Percentiles rank a stretch among this genome's conserved stretches.
phyloP scores from a whole-genome alignment of 768 basidiomycete species.

The Lentinus tigrinus region DNA sequence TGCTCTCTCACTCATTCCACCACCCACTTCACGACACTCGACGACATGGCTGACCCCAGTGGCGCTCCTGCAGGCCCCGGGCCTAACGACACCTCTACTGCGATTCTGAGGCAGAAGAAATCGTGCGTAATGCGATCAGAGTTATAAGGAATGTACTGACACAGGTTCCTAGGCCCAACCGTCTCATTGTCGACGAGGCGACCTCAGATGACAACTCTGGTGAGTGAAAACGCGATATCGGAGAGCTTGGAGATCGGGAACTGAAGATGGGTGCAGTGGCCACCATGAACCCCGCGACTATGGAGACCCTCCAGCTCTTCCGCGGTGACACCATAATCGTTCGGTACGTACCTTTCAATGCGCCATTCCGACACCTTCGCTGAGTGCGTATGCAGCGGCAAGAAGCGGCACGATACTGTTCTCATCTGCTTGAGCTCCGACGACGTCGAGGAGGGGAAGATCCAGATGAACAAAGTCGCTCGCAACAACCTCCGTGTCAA shows the following conservation, averaged over 20 bases:
- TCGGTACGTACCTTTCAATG: slow-evolving; percentile 51
- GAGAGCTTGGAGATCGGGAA: not conserved
- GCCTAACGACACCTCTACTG: slow-evolving; percentile 88
- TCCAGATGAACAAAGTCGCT: slow-evolving; percentile 99
- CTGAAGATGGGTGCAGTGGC: slow-evolving; percentile 58
- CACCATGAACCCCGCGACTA: slow-evolving; percentile 92
- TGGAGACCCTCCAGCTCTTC: slow-evolving; percentile 93
- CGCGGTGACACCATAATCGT: slow-evolving; percentile 96
- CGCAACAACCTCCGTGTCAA: slow-evolving; percentile 98
- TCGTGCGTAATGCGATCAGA: slow-evolving; percentile 59
- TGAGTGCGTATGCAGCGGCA: slow-evolving; percentile 57
- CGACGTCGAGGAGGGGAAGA: slow-evolving; percentile 96
- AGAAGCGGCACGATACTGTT: slow-evolving; percentile 97
- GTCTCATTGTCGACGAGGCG: slow-evolving; percentile 95
- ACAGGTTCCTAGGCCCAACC: slow-evolving; percentile 73
- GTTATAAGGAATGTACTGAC: slow-evolving; percentile 20
- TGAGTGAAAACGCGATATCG: slow-evolving; percentile 31
- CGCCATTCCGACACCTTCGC: not conserved
- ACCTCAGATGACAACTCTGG: slow-evolving; percentile 95
- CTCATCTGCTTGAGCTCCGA: slow-evolving; percentile 95
- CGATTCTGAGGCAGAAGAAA: slow-evolving; percentile 96
- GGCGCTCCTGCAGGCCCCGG: slow-evolving; percentile 83
- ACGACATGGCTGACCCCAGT: slow-evolving; percentile 54
- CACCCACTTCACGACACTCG: slow-evolving; percentile 18
- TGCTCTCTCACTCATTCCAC: slow-evolving; percentile 13